Conservation (phyloP, 2,329 filamentous ascomycete species). For the Ceratocystis cubensis region DNA sequence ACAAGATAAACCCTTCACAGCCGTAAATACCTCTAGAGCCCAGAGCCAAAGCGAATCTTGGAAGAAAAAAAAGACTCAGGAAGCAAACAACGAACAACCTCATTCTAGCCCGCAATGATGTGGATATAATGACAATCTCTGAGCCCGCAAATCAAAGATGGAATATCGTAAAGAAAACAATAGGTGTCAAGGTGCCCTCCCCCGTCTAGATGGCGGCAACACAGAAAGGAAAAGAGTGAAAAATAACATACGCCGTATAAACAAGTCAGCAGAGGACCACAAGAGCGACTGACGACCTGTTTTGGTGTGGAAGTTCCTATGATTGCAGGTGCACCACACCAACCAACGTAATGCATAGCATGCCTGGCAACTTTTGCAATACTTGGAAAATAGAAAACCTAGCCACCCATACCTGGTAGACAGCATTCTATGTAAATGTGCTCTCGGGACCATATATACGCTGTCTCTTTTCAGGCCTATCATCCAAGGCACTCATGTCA, state of each 20-base stretch:
- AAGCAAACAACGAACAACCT: neutral
- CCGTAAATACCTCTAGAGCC: neutral
- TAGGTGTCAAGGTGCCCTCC: neutral
- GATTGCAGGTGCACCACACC: too few relatives aligned
- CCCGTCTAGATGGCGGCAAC: neutral
- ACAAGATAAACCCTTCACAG: slow-evolving; percentile 10
- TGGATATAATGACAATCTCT: neutral
- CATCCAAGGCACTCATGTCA: slow-evolving; percentile 4
- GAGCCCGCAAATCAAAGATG: neutral
- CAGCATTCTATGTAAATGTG: slow-evolving; percentile 9
- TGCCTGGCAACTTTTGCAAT: too few relatives aligned
- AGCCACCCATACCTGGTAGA: neutral
- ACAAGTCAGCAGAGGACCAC: too few relatives aligned
- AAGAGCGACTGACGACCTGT: too few relatives aligned
- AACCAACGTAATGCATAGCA: too few relatives aligned
- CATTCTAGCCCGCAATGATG: neutral
- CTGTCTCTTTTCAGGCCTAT: slow-evolving; percentile 19
- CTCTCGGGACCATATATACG: slow-evolving; percentile 19
- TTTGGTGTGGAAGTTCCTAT: too few relatives aligned
- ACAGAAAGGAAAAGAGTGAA: neutral
- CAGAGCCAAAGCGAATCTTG: neutral
- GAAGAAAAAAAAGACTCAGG: neutral
- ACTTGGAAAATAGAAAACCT: neutral
- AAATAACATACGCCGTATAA: too few relatives aligned
- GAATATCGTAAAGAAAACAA: too few relatives aligned